Percentiles rank a stretch among this genome's conserved stretches.
Evolutionary conservation across 345 rosid species (phyloP).

Genomic region (Eucalyptus albens): DNA sequence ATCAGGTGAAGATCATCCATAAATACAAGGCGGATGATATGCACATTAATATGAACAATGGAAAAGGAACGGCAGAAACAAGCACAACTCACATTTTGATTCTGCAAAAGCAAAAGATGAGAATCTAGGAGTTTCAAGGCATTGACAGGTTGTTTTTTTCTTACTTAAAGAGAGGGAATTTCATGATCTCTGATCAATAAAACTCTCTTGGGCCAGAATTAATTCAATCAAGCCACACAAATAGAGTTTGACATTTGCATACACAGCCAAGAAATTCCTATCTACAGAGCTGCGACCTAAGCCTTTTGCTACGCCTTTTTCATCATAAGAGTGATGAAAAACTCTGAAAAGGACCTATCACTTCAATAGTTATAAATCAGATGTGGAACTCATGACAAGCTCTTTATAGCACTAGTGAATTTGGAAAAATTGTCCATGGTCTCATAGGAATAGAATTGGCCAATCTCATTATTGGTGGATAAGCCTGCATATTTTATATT

Average conservation of each 20-base stretch:
- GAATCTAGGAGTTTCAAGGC: neutral
- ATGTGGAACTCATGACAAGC: neutral
- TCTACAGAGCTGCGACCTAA: neutral
- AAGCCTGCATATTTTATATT: neutral
- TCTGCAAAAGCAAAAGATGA: neutral
- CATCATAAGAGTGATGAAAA: neutral
- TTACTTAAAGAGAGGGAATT: neutral
- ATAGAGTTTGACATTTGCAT: neutral
- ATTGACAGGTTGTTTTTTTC: neutral
- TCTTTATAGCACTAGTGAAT: neutral
- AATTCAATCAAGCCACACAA: neutral
- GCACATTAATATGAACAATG: neutral
- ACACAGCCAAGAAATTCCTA: neutral
- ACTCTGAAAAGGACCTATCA: neutral
- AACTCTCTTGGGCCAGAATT: neutral
- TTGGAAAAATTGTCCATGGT: neutral
- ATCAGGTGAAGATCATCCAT: neutral
- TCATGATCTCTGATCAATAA: neutral
- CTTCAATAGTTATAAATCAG: neutral
- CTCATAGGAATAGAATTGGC: neutral
- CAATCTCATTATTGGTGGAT: neutral
- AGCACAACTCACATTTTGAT: neutral
- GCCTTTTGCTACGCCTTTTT: neutral
- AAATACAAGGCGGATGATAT: slow-evolving; percentile 20
- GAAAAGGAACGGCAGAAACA: neutral